Percentiles rank a stretch among this genome's conserved stretches.
Evolutionary conservation across 805 yeast species (phyloP).

Genomic region (Zygoascus ofunaensis): DNA sequence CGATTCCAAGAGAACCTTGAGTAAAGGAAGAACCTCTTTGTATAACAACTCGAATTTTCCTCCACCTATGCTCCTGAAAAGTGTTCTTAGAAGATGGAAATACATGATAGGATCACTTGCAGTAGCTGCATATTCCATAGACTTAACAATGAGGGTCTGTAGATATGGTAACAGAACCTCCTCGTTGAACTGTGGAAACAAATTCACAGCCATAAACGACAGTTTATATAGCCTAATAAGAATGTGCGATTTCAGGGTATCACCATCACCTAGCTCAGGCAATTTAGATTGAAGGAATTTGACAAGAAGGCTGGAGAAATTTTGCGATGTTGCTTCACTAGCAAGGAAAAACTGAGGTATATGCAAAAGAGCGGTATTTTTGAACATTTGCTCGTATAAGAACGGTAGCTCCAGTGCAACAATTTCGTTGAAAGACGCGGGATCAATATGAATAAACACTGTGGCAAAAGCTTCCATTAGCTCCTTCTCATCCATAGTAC

Average conservation of each 20-base stretch:
- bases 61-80: constrained; percentile 92
- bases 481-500: constrained; percentile 89
- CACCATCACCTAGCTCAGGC: constrained; percentile 71
- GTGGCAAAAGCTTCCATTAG: constrained; percentile 93
- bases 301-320: constrained; percentile 76
- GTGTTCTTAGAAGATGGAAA: constrained; percentile 75
- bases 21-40: constrained; percentile 83
- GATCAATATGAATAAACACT: constrained; percentile 86
- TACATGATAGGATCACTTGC: constrained; percentile 88
- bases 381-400: constrained; percentile 67
- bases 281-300: constrained; percentile 66
- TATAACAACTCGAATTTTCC: constrained; percentile 91
- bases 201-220: constrained; percentile 90
- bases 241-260: constrained; percentile 67
- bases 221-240: constrained; percentile 79
- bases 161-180: constrained; percentile 80
- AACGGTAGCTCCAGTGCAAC: constrained; percentile 70
- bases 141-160: constrained; percentile 70
- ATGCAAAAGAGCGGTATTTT: constrained; percentile 78
- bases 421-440: constrained; percentile 91
- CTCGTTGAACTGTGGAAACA: constrained; percentile 81
- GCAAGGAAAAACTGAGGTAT: constrained; percentile 91
- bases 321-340: constrained; percentile 88
- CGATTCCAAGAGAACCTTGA: constrained; percentile 79
- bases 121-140: constrained; percentile 67